phyloP scores from a whole-genome alignment of 176 grass and related monocot genomes.

The Phragmites australis region DNA sequence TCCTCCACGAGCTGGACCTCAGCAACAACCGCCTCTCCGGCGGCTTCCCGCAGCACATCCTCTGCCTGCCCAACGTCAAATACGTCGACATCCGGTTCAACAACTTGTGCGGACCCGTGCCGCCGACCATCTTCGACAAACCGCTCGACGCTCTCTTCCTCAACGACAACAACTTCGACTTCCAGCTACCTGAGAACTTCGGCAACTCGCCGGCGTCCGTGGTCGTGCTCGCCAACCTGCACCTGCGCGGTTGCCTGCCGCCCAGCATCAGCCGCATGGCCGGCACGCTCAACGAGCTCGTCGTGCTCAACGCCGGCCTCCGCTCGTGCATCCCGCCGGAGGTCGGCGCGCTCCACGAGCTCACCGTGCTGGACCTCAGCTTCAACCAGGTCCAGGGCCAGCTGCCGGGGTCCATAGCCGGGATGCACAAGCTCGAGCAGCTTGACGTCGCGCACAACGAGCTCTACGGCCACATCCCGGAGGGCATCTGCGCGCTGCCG shows the following conservation, averaged over 20 bases:
- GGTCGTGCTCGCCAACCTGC: slow-evolving; percentile 64
- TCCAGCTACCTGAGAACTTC: slow-evolving; percentile 56
- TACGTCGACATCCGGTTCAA: slow-evolving; percentile 85
- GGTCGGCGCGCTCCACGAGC: slow-evolving; percentile 38
- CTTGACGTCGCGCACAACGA: slow-evolving; percentile 79
- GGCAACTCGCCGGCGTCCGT: slow-evolving; percentile 86
- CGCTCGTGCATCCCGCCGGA: slow-evolving; percentile 73
- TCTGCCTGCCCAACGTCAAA: slow-evolving; percentile 66
- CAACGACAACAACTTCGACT: slow-evolving; percentile 88
- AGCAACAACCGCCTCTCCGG: slow-evolving; percentile 85
- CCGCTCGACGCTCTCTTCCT: slow-evolving; percentile 79
- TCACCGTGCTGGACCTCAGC: slow-evolving; percentile 79
- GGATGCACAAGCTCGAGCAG: slow-evolving; percentile 62
- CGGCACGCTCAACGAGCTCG: slow-evolving; percentile 61
- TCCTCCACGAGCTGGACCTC: slow-evolving; percentile 77
- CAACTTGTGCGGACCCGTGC: slow-evolving; percentile 59
- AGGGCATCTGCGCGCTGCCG: slow-evolving; percentile 68
- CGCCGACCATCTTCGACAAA: slow-evolving; percentile 61
- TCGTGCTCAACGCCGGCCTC: slow-evolving; percentile 64
- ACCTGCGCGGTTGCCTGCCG: slow-evolving; percentile 56
- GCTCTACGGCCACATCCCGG: slow-evolving; percentile 55
- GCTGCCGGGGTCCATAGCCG: slow-evolving; percentile 62
- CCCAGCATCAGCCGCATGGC: slow-evolving; percentile 49
- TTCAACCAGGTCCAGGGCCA: slow-evolving; percentile 60
- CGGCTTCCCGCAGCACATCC: slow-evolving; percentile 64